A percentile compares a stretch with the other conserved stretches of the same genome.
These are phyloP conservation scores for Boletus rex-veris DNA, from an alignment of 768 basidiomycete genomes.

Conservation along the genomic window DNA sequence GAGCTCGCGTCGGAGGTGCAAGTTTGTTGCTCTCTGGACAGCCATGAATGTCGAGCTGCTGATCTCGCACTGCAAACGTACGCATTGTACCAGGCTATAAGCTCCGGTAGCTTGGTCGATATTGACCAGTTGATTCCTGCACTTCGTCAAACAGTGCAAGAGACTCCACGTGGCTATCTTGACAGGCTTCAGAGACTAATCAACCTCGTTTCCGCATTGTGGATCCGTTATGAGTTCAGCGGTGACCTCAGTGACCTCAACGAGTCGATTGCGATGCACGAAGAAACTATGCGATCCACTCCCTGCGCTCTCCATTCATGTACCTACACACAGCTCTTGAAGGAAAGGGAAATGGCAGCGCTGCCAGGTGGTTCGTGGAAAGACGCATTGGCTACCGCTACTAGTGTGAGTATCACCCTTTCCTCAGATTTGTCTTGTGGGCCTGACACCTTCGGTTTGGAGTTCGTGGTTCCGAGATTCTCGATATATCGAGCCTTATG, in stretches of 20 bases:
- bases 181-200: neutral
- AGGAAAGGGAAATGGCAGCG: neutral
- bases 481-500: neutral
- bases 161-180: slow-evolving; percentile 1
- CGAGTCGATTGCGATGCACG: slow-evolving; percentile 8
- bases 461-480: neutral
- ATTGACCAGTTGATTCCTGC: neutral
- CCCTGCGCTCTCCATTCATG: neutral
- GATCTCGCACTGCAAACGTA: neutral
- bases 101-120: neutral
- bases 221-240: neutral
- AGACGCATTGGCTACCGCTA: neutral
- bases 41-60: slow-evolving; percentile 1
- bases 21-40: neutral
- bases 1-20: neutral
- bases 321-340: neutral
- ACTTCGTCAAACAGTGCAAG: neutral
- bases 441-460: neutral
- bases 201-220: slow-evolving; percentile 16
- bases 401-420: neutral
- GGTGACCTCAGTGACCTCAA: slow-evolving; percentile 8
- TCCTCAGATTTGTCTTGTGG: too few species aligned
- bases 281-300: neutral
- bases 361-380: neutral
- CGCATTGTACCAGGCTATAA: neutral